Evolutionary conservation across 495 filamentous ascomycete species (phyloP).

Genomic region (Trichoderma erinaceum): DNA sequence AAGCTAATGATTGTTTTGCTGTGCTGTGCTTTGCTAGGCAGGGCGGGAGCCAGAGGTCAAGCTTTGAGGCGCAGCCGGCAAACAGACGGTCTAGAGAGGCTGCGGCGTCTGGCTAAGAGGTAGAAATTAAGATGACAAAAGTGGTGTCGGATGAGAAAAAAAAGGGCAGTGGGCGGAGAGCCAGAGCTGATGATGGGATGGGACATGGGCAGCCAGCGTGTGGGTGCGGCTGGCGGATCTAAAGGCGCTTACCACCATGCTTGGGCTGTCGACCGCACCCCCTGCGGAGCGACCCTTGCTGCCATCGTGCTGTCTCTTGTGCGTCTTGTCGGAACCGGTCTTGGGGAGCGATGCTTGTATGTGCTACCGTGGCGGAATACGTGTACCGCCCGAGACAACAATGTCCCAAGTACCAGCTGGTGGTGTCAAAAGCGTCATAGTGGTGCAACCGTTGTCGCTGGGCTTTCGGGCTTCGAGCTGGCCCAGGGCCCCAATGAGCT

Average conservation of each 20-base stretch:
- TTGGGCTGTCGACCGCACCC: conserved; percentile 9
- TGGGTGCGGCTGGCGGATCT: conserved; percentile 13
- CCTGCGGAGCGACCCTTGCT: conserved; percentile 1
- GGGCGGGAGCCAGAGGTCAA: neutral
- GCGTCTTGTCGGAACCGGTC: neutral
- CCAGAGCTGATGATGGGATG: conserved; percentile 10
- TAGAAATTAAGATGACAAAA: neutral
- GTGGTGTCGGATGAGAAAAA: conserved; percentile 8
- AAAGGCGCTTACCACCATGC: conserved; percentile 11
- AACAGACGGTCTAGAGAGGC: neutral
- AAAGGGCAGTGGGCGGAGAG: conserved; percentile 5
- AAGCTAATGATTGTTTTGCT: neutral
- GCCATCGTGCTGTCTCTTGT: too few relatives aligned
- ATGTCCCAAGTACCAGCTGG: neutral
- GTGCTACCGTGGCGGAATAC: neutral
- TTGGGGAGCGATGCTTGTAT: neutral
- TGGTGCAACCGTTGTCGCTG: neutral
- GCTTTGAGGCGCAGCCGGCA: neutral
- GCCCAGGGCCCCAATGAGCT: neutral
- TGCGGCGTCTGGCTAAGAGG: neutral
- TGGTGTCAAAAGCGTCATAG: neutral
- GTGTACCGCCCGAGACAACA: neutral
- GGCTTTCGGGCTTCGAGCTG: neutral
- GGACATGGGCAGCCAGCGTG: neutral
- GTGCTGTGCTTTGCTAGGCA: neutral